Evolutionary conservation across 2,329 filamentous ascomycete species (phyloP), one percentile per base, ranked within the genome.

Genomic region (Berkeleyomyces rouxiae): DNA sequence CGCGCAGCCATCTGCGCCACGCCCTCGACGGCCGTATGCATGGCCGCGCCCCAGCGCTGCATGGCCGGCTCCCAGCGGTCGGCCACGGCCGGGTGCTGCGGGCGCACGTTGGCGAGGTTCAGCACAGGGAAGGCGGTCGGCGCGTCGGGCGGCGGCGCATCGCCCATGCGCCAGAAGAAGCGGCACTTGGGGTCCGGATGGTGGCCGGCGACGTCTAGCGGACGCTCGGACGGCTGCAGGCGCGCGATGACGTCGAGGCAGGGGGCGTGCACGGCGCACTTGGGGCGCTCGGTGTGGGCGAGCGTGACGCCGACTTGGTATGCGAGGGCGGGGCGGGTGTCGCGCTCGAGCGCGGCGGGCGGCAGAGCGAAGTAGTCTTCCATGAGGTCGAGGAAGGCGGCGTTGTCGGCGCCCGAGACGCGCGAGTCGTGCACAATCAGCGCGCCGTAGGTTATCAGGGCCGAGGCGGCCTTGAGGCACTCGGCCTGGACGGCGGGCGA

Each of bases 341-440:
- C 81, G 43, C 69, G 69, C 58, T 70, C 70, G 43, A 83, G 74
- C 2, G 68, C 70, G 7, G 70, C 74, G 16, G 73, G 72, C 13
- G 80, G 77, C 70, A 83, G 81, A 42, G 79, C 80, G 68, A 84
- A 84, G 74, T 84, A 84, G 73, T 83, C 80, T 71, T 84, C 81
- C n/a, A 83, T 76, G 44, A 84, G 74, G 70, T 84, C 80, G 63
- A 84, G 77, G 67, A 84, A 84, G 61, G 74, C 71, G 36, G 73
- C 72, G 72, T 84, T 84, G 71, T 82, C 78, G 2, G 71, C 67
- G 67, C 80, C 78, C 16, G 78, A 74, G 10, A 82, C 81, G 66
- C 81, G 80, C 60, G 78, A 78, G 72, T 83, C 81, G 72, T 82
- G 81, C 55, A 83, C 75, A 33, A 84, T 74, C 23, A 84, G 76